Base-by-base conservation (phyloP, 2,329 filamentous ascomycete genomes). In the Cadophora sp. region DNA sequence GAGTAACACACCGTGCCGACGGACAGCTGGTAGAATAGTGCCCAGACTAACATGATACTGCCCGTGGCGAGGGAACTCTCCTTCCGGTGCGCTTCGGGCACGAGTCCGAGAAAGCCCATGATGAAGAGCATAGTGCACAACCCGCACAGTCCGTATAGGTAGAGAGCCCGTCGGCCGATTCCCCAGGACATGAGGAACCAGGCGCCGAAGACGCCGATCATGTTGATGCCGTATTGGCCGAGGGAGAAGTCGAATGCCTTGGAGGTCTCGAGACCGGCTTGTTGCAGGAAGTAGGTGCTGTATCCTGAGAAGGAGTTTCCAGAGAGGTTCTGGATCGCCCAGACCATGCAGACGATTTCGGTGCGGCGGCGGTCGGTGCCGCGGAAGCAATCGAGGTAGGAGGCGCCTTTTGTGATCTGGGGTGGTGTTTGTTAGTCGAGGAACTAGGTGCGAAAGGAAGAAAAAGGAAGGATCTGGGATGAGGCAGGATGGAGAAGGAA, bases 1-100 rank as follows among this genome's bases (percentile, higher is more conserved):
- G 93, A 96, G 80, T 96, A 97, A 79, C 91, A 93, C 8, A 97
- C 93, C 0, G 94, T 96, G 47, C 94, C 94, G 59, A 97, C 93
- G 0, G 92, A 92, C 58, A 95, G 83, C 77, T 97, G 93, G 80
- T 97, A 97, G 74, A 90, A 87, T 55, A 96, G 81, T 0, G 94
- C 90, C 91, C 91, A 96, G 65, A 89, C 79, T 41, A 96, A 83
- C 91, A 97, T 94, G 79, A 97, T 91, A 8, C 75, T 73, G 3
- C 81, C 73, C 6, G 74, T 76, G n/a, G 75, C 75, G 2, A 75
- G 64, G 7, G 71, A 72, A 20, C 60, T 69, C 61, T 72, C 59
- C 16, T 71, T 69, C 20, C 65, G 71, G 27, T 76, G 71, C 1
- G 66, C 50, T n/a, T 73, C 61, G 6, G 74, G 74, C 11, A 75